Evolutionary conservation across 2,329 filamentous ascomycete genomes (phyloP).

Genomic region (Paraconiothyrium brasiliense): DNA sequence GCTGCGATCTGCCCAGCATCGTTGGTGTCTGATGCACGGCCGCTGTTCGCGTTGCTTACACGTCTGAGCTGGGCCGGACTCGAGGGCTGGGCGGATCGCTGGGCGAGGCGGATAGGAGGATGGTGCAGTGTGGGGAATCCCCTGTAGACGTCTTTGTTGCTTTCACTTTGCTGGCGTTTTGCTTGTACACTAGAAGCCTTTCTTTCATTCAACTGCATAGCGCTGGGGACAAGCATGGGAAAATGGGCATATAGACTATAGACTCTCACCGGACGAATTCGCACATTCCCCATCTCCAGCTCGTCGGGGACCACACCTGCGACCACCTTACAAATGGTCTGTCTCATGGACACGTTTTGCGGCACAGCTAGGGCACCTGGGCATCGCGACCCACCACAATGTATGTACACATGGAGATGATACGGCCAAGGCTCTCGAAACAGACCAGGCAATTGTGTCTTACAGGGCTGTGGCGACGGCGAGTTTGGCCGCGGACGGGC

Average conservation of each 20-base stretch:
- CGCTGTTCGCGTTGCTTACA: slow-evolving; percentile 13
- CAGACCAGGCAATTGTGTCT: neutral
- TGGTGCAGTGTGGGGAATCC: neutral
- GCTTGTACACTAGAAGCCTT: neutral
- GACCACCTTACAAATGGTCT: neutral
- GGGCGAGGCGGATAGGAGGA: slow-evolving; percentile 8
- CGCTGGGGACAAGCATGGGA: slow-evolving; percentile 10
- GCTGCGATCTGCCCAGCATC: slow-evolving; percentile 10
- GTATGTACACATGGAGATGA: neutral
- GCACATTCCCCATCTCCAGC: neutral
- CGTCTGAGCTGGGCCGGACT: slow-evolving; percentile 6
- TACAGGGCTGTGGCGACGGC: neutral
- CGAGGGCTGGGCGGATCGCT: neutral
- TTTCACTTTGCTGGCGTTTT: neutral
- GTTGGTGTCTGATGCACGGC: neutral
- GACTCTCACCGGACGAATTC: neutral
- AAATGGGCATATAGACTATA: neutral
- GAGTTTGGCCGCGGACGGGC: neutral
- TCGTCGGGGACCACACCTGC: neutral
- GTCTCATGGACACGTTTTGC: neutral
- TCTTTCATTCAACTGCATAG: slow-evolving; percentile 13
- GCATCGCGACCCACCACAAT: neutral
- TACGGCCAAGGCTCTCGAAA: neutral
- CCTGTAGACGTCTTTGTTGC: neutral
- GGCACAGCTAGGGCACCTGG: neutral